Evolutionary conservation across 1,284 basidiomycete species (phyloP), one percentile per base, ranked within the genome.

Genomic region (Coniophora puteana): DNA sequence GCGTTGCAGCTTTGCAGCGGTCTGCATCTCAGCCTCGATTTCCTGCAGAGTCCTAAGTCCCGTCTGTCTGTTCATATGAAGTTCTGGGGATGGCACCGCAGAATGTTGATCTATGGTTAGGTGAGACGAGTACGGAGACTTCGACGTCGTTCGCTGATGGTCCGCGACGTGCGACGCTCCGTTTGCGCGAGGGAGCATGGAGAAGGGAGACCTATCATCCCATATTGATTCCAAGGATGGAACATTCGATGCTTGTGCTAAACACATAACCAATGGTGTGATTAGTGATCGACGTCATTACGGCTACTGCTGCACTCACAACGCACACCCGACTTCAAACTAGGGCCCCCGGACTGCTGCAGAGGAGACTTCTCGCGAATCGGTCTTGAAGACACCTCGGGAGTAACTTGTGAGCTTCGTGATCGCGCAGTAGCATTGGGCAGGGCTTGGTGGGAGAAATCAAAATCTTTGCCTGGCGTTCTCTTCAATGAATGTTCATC

Each of bases 1-100:
- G 32, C 68, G 62, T 30, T 63, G 55, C 47, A 71, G 72, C 44
- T 76, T 75, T 33, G 72, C 71, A 30, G 69, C 69, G 7, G 72
- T 68, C 8, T 73, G 70, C 86, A 95, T 90, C 63, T 98, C 91
- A 4, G 89, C 86, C 61, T 99, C 95, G 47, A 98, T 90, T 61
- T 98, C 93, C 50, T 93, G 89, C 20, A 98, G 64, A 0, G 92
- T 95, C 43, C 86, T 80, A 23, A 80, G 76, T 26, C 80, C 77
- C 2, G 61, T 65, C 32, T 68, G 69, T 22, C 49, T 54, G 35
- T 55, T 24, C n/a, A 55, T 60, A 43, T 65, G 66, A 50, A 58
- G 59, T 38, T 49, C 51, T 42, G 49, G 63, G 35, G 55, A 64
- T 37, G 51, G 44, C 20, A 55, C 20, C 47, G 45, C 33, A 21